Base-by-base conservation (phyloP, 805 yeast genomes). In the Monosporozyma aerobia region DNA sequence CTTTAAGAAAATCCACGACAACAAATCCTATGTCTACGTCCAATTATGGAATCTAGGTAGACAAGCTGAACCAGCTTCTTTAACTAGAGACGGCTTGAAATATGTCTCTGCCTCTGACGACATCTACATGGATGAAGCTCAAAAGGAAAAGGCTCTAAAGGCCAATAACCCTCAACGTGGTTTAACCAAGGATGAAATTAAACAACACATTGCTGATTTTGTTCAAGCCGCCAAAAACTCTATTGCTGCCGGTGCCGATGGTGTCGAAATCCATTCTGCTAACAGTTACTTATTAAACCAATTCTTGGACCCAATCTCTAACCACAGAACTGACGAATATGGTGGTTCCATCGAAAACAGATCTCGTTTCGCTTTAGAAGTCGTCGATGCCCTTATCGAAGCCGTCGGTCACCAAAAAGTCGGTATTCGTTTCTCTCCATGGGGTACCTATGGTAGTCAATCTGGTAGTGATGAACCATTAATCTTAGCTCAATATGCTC, bases 251-350 rank as follows among this genome's bases (percentile, higher is more conserved):
- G 74, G 73, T 47, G 73, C 74, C 50, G 88, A 85, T 64, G 82
- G 82, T 56, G 77, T 85, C 32, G 88, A 85, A 66, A 68, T 85
- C 48, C 90, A 83, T 63, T 72, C 72, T 44, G 89, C 89, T 22
- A 82, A 83, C 63, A 89, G 90, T 16, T 83, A 80, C 62, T 63
- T 85, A 54, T 58, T 79, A 41, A 73, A 76, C 66, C 79, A 80
- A 65, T 83, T 85, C 60, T 62, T 82, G 57, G 77, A 79, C 44
- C 71, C 74, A 13, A 59, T 67, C 9, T 69, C 74, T 47, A 75
- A 75, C 63, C 64, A 77, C 47, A 65, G 76, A 68, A 73, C 74
- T 4, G 84, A 79, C 62, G 72, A 76, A 57, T 80, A 79, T 56
- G 84, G 83, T 55, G 83, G 82, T 4, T 68, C 74, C 8, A 73